These are phyloP conservation scores for Neolecta irregularis DNA, from an alignment of 1,139 yeast species.

Conservation along the genomic window DNA sequence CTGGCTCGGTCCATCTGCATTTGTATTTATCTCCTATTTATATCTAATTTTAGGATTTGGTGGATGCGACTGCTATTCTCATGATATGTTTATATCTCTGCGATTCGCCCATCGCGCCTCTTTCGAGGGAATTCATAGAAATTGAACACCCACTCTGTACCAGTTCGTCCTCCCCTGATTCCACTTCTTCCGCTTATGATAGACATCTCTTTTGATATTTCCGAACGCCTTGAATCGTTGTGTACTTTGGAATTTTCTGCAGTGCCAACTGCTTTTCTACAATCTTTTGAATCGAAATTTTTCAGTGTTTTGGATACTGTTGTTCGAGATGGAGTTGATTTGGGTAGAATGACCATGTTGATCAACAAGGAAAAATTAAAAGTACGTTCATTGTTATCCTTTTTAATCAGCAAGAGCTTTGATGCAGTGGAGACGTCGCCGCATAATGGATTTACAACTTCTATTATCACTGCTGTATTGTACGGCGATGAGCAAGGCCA, in stretches of 20 bases:
- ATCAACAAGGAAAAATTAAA: conserved; percentile 45
- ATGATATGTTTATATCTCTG: conserved; percentile 39
- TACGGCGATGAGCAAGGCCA: conserved; percentile 56
- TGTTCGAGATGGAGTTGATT: conserved; percentile 39
- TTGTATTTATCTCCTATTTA: background rate
- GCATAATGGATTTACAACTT: conserved; percentile 33
- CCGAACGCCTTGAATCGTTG: conserved; percentile 6
- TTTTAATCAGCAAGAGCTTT: background rate
- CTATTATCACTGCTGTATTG: conserved; percentile 62
- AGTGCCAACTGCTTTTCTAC: conserved; percentile 55
- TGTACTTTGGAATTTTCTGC: conserved; percentile 9
- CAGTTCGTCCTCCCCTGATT: conserved; percentile 34
- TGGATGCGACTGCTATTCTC: conserved; percentile 14
- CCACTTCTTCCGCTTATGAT: conserved; percentile 44
- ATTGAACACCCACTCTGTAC: conserved; percentile 72
- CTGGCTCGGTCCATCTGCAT: conserved; percentile 63
- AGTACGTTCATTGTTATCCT: background rate
- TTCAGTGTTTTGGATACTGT: conserved; percentile 40
- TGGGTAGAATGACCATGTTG: conserved; percentile 49
- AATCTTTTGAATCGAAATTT: conserved; percentile 37
- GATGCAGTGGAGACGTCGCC: conserved; percentile 10
- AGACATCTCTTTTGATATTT: conserved; percentile 35
- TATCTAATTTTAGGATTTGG: conserved; percentile 29
- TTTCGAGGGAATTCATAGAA: conserved; percentile 59
- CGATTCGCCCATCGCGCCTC: conserved; percentile 53